Percentiles rank a stretch among this genome's conserved stretches.
Evolutionary conservation across 2,329 filamentous ascomycete genomes (phyloP).

Genomic region (Claviceps pusilla): DNA sequence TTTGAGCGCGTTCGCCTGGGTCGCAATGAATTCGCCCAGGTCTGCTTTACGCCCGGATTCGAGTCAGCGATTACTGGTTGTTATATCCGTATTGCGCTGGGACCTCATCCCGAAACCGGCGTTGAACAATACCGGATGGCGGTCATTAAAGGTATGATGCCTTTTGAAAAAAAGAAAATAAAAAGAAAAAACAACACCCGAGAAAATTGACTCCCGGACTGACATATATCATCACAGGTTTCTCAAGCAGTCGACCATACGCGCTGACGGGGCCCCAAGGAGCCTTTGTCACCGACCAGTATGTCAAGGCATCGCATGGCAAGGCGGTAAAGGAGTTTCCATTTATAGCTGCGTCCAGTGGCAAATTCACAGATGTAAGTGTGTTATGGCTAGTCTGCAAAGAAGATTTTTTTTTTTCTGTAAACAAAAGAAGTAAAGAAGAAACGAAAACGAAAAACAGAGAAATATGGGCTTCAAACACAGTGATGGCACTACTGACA

Average conservation of each 20-base stretch:
- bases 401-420: not conserved
- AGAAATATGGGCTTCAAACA: not conserved
- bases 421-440: no score
- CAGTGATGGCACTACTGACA: constrained; percentile 11
- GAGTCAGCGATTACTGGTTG: constrained; percentile 68
- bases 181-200: no score
- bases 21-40: constrained; percentile 70
- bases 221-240: constrained; percentile 34
- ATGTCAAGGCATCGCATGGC: constrained; percentile 67
- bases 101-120: constrained; percentile 56
- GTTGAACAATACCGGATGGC: constrained; percentile 76
- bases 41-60: constrained; percentile 88
- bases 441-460: not conserved
- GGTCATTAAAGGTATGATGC: constrained; percentile 57
- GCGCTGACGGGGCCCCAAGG: constrained; percentile 67
- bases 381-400: no score
- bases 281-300: constrained; percentile 70
- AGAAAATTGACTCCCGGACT: not conserved
- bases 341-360: constrained; percentile 81
- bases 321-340: constrained; percentile 74
- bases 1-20: constrained; percentile 74
- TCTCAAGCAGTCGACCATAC: constrained; percentile 67
- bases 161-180: not conserved
- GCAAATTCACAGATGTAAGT: constrained; percentile 63
- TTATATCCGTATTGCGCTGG: constrained; percentile 73